Evolutionary conservation across 176 grass and related monocot species (phyloP), one percentile per base, ranked within the genome.

Genomic region (Microstegium vimineum): DNA sequence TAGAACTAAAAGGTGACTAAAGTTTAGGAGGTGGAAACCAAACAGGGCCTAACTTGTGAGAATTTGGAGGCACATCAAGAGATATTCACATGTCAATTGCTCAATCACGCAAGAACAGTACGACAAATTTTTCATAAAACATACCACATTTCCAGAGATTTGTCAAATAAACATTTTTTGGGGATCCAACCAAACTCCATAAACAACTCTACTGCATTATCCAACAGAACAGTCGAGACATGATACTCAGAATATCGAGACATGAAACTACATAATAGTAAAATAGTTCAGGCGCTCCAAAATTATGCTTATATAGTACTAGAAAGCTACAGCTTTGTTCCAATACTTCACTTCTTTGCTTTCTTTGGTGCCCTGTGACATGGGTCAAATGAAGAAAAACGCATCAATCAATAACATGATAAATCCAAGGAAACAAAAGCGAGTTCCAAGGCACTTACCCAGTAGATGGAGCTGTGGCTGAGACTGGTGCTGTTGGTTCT

Each of bases 391-490:
- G 10, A 27, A 70, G 9, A 82, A 12, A 22, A 66, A 45, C 15
- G 12, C 5, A 4, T 46, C 36, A 62, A 28, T 40, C 75, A 78
- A 62, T 28, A 31, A 33, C 16, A 33, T 33, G 27, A 65, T 22
- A 41, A 61, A 41, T 30, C 36, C 10, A 45, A 22, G 18, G 60
- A 46, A 31, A 14, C 31, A 14, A 57, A 36, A 73, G 16, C 17
- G 0, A 10, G 46, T 26, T n/a, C 10, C 14, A 70, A 46, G 36
- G 33, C 6, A 61, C 84, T 83, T 72, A 90, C 84, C 69, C 83
- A 15, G 83, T 80, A 68, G 79, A 31, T 72, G 84, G 51, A 65
- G 83, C 63, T 20, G 80, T 42, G 10, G 88, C 78, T 20, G 84
- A 12, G 56, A 26, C 84, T 69, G 38, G 78, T 46, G 69, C 69